A percentile compares a stretch with the other conserved stretches of the same genome.
phyloP scores from a whole-genome alignment of 768 basidiomycete species.

The Pleurotus tuoliensis region DNA sequence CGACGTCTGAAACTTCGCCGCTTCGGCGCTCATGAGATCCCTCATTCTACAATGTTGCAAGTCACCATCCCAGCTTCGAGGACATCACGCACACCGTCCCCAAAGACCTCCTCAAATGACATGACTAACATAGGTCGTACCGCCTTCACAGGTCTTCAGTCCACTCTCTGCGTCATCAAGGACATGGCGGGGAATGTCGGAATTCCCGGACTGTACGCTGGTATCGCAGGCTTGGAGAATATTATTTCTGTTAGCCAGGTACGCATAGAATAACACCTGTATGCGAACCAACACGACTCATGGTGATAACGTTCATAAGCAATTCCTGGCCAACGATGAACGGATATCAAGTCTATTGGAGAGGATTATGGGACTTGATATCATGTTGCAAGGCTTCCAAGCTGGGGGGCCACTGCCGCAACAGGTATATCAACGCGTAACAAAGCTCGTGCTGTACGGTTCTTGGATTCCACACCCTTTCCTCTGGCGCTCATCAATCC shows the following conservation, averaged over 20 bases:
- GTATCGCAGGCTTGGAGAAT: background rate
- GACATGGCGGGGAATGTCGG: background rate
- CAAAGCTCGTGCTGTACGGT: background rate
- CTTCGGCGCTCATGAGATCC: too few relatives aligned
- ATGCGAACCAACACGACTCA: too few relatives aligned
- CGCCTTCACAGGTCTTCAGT: background rate
- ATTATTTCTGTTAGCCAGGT: background rate
- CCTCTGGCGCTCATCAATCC: background rate
- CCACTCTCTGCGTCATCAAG: background rate
- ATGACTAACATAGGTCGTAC: background rate
- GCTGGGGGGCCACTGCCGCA: background rate
- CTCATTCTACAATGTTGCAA: too few relatives aligned
- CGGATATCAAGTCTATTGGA: conserved; percentile 1
- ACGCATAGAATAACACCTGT: background rate
- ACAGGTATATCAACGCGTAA: background rate
- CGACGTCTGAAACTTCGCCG: too few relatives aligned
- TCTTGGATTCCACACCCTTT: background rate
- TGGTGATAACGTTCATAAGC: background rate
- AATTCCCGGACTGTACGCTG: background rate
- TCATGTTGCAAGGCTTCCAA: background rate
- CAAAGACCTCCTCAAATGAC: too few relatives aligned
- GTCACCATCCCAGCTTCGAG: too few relatives aligned
- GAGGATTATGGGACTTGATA: background rate
- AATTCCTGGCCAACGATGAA: conserved; percentile 1
- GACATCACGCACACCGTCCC: too few relatives aligned